phyloP scores from a whole-genome alignment of 441 rosid species.

The Erodium moschatum region DNA sequence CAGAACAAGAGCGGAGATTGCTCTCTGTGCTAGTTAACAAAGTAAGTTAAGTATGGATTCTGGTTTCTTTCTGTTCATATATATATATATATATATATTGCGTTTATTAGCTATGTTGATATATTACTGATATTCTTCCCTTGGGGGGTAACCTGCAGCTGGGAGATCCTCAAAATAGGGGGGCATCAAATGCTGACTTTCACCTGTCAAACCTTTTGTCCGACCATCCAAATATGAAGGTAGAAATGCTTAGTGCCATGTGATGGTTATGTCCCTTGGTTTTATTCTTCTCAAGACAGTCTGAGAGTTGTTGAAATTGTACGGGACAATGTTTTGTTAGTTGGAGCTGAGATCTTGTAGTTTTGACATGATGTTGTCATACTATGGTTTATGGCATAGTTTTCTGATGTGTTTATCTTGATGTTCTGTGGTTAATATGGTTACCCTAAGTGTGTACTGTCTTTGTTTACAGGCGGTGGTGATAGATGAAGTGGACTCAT shows the following conservation, averaged over 20 bases:
- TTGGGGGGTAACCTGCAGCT: constrained; percentile 41
- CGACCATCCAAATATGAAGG: constrained; percentile 98
- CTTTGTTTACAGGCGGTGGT: constrained; percentile 63
- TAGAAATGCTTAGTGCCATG: constrained; percentile 18
- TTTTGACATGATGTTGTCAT: neutral
- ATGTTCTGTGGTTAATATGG: neutral
- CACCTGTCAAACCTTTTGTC: constrained; percentile 79
- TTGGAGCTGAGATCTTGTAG: too few species aligned
- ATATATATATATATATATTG: too few species aligned
- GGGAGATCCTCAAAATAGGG: constrained; percentile 92
- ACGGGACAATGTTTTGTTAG: too few species aligned
- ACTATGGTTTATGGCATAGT: neutral
- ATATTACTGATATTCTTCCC: constrained; percentile 10
- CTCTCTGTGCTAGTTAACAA: constrained; percentile 80
- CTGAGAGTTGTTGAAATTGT: neutral
- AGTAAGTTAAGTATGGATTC: constrained; percentile 33
- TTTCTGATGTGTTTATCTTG: neutral
- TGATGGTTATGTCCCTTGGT: neutral
- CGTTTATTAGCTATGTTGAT: constrained; percentile 12
- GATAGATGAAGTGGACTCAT: constrained; percentile 83
- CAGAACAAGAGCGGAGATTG: constrained; percentile 88
- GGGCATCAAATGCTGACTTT: constrained; percentile 92
- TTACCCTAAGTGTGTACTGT: neutral
- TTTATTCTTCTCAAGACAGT: neutral
- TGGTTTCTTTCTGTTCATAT: constrained; percentile 6